Evolutionary conservation across 305 asterid species (phyloP).

Genomic region (Euphrasia arctica): DNA sequence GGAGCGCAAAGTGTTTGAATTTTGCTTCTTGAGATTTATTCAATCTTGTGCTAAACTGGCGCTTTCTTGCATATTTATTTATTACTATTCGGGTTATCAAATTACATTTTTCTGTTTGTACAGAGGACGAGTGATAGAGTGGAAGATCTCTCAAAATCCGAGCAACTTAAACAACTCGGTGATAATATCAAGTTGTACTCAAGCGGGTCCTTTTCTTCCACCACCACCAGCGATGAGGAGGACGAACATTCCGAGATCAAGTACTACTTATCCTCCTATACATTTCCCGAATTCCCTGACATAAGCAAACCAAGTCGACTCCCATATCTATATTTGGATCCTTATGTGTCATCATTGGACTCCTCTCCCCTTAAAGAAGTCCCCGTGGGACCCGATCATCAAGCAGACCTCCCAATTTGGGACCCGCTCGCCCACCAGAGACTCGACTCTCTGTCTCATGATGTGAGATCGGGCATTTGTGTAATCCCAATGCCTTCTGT

Average conservation of each 20-base stretch:
- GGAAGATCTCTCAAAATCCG: not conserved
- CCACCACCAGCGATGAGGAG: not conserved
- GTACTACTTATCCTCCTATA: slow-evolving; percentile 26
- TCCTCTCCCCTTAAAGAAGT: slow-evolving; percentile 46
- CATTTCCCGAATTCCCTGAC: slow-evolving; percentile 30
- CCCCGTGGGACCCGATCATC: slow-evolving; percentile 59
- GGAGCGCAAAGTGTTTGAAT: not conserved
- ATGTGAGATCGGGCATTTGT: slow-evolving; percentile 30
- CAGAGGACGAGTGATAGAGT: not conserved
- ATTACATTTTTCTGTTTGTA: not conserved
- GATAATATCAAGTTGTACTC: slow-evolving; percentile 18
- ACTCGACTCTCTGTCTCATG: slow-evolving; percentile 4
- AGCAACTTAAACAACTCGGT: not conserved
- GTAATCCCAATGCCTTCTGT: slow-evolving; percentile 33
- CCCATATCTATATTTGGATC: slow-evolving; percentile 34
- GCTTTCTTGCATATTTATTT: not conserved
- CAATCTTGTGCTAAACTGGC: not conserved
- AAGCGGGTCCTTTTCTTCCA: not conserved
- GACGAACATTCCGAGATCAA: slow-evolving; percentile 34
- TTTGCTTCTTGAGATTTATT: no score
- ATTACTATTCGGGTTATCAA: not conserved
- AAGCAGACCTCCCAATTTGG: slow-evolving; percentile 66
- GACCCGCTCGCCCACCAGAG: slow-evolving; percentile 23
- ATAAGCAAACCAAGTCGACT: slow-evolving; percentile 35
- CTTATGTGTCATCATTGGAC: slow-evolving; percentile 36